Base-by-base conservation (phyloP, 169 alveolate species). In the Plasmodium vivax region DNA sequence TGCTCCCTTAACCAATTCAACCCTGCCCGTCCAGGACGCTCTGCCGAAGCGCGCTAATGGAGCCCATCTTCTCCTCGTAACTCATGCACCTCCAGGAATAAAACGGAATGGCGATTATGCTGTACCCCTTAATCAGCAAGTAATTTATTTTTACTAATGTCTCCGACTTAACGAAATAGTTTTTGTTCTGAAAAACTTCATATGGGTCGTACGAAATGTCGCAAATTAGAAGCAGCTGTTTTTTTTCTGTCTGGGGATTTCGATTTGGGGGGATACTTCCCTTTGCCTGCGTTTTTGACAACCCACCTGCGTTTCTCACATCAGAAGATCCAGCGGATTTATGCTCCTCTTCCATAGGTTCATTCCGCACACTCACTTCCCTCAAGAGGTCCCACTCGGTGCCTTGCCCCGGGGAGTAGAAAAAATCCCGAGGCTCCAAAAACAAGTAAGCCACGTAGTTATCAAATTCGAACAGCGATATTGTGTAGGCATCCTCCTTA, bases 91-190 rank as follows among this genome's bases (percentile, higher is more conserved):
- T 79, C 94, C 94, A 90, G 30, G 77, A 51, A 79, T 81, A 90
- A 90, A 90, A 90, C 32, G 94, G 94, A 41, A 90, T 90, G 10
- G 92, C 94, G 7, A 90, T 68, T 90, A 90, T 71, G 54, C 34
- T 51, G 47, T 90, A 90, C 0, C 94, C 94, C 58, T 79, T 90
- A 43, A 82, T 90, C 82, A 90, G 77, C 34, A 90, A 90, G 72
- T 80, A 90, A 90, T 90, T 90, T 80, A 90, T 90, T 90, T 80
- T 58, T 19, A 81, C 38, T 81, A 90, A 90, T 43, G 30, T 34
- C 72, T 90, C 91, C 34, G 94, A 41, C 83, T 90, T 90, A 7
- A 82, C 74, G 19, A 90, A 90, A 81, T 62, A 90, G 19, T 62
- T 79, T 12, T 90, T 88, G 83, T 90, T 79, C 45, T 81, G 82